Conservation (phyloP, 2,329 filamentous ascomycete genomes). For the Colletotrichum sp. region DNA sequence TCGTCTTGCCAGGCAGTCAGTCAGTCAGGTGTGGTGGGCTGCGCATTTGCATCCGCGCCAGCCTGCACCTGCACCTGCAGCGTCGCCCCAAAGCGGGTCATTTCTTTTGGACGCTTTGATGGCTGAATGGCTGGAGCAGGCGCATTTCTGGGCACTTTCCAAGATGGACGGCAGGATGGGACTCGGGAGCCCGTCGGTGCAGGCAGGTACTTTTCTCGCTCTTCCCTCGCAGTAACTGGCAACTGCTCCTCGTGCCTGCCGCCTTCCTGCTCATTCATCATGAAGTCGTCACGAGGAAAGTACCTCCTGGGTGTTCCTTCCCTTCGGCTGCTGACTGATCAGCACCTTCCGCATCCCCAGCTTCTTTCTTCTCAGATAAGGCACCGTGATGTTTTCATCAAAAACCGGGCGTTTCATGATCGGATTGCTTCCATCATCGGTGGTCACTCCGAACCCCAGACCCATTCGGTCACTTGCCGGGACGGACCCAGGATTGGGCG, state of each 20-base stretch:
- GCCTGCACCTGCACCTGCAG: not conserved
- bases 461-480: not conserved
- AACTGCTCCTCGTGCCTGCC: not conserved
- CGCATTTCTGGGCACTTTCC: not conserved
- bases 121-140: not conserved
- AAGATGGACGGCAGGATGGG: not conserved
- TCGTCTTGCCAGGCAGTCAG: not conserved
- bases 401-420: slow-evolving; percentile 1
- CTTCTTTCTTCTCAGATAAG: not conserved
- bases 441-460: not conserved
- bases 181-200: no score
- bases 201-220: not conserved
- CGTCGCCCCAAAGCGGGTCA: not conserved
- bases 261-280: not conserved
- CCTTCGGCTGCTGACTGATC: not conserved
- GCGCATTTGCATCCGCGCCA: not conserved
- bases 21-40: not conserved
- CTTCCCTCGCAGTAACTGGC: not conserved
- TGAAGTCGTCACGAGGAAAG: not conserved
- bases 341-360: not conserved
- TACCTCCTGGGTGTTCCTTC: not conserved
- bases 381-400: not conserved
- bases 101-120: not conserved
- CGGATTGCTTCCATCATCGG: not conserved
- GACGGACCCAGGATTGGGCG: slow-evolving; percentile 3